phyloP scores from a whole-genome alignment of 257 asterid species.

The Verbascum thapsus region DNA sequence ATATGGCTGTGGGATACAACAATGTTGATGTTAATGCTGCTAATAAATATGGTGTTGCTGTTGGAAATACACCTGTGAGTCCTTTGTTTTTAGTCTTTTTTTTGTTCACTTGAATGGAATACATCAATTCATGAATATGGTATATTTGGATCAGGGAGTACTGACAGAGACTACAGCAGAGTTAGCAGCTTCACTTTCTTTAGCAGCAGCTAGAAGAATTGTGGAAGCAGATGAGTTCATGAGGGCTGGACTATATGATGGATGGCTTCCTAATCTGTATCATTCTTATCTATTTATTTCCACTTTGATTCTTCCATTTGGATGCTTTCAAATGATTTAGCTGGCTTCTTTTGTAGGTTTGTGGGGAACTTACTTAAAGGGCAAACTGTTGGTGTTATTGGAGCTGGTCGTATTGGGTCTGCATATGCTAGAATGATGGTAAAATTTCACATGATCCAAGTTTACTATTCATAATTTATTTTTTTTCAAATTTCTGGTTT shows the following conservation, averaged over 20 bases:
- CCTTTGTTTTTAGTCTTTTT: background rate
- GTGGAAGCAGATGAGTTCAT: slow-evolving; percentile 97
- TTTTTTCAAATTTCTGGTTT: too few relatives aligned
- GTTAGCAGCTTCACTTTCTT: slow-evolving; percentile 88
- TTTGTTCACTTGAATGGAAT: too few relatives aligned
- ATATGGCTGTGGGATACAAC: slow-evolving; percentile 98
- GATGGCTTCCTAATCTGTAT: slow-evolving; percentile 99
- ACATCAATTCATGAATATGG: too few relatives aligned
- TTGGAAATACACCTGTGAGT: slow-evolving; percentile 94
- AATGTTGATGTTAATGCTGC: slow-evolving; percentile 93
- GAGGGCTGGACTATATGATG: slow-evolving; percentile 93
- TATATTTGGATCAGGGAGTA: slow-evolving; percentile 68
- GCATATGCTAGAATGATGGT: slow-evolving; percentile 99
- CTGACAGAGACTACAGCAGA: slow-evolving; percentile 97
- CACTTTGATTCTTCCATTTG: background rate
- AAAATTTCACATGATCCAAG: background rate
- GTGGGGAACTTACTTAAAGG: slow-evolving; percentile 98
- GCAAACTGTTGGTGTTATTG: slow-evolving; percentile 95
- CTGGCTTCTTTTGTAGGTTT: slow-evolving; percentile 47
- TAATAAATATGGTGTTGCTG: slow-evolving; percentile 83
- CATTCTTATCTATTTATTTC: slow-evolving; percentile 18
- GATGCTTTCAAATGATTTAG: too few relatives aligned
- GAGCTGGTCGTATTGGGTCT: slow-evolving; percentile 98
- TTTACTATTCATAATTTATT: too few relatives aligned
- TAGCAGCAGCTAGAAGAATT: slow-evolving; percentile 90